These are phyloP conservation scores for Citrus inodora DNA, from an alignment of 345 rosid genomes.

Conservation along the genomic window DNA sequence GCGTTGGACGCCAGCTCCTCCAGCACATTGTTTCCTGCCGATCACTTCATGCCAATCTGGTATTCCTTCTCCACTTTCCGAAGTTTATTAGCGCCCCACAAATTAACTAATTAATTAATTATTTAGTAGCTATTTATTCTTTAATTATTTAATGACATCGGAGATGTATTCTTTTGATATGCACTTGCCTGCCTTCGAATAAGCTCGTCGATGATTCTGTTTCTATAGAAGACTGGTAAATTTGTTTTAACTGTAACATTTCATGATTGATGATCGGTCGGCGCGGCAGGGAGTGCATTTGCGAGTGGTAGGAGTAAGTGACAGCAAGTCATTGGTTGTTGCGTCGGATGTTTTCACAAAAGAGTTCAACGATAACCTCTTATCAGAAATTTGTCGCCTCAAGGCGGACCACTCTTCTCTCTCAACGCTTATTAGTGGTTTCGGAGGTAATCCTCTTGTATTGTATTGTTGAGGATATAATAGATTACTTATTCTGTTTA, in stretches of 20 bases:
- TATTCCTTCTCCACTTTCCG: constrained; percentile 2
- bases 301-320: constrained; percentile 79
- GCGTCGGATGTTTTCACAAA: constrained; percentile 38
- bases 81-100: no score
- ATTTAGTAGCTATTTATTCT: not conserved
- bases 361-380: constrained; percentile 52
- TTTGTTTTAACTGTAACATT: not conserved
- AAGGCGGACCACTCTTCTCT: constrained; percentile 58
- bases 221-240: not conserved
- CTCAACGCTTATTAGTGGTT: constrained; percentile 33
- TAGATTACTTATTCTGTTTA: not conserved
- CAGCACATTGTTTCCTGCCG: constrained; percentile 81
- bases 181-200: not conserved
- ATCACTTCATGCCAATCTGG: constrained; percentile 73
- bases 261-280: not conserved
- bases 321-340: constrained; percentile 59
- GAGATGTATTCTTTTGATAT: not conserved
- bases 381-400: constrained; percentile 55
- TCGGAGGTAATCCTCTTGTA: constrained; percentile 32
- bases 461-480: not conserved
- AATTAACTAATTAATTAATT: not conserved
- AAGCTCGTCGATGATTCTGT: no score
- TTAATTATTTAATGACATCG: no score
- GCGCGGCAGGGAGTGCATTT: constrained; percentile 61
- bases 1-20: constrained; percentile 87